These are phyloP conservation scores for Eucalyptus erythrocorys DNA, from an alignment of 345 rosid genomes.

Conservation along the genomic window DNA sequence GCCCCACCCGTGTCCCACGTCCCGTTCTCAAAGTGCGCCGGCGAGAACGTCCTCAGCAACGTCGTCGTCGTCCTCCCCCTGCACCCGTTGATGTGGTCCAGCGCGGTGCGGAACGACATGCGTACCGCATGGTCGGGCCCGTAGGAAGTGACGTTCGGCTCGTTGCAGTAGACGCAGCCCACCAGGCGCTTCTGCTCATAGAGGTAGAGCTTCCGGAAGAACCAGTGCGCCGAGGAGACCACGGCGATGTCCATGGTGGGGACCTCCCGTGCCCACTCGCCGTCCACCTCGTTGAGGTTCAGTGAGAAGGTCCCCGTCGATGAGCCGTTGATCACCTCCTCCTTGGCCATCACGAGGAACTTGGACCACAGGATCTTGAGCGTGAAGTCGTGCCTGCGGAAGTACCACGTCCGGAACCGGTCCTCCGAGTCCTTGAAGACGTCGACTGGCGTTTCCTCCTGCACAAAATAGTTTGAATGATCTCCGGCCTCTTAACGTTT, in stretches of 20 bases:
- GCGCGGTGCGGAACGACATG: conserved; percentile 35
- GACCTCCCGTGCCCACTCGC: conserved; percentile 27
- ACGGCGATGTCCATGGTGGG: conserved; percentile 35
- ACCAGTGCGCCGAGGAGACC: conserved; percentile 71
- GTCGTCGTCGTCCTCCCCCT: conserved; percentile 16
- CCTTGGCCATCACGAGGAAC: conserved; percentile 46
- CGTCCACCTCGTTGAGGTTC: conserved; percentile 32
- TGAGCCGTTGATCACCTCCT: conserved; percentile 34
- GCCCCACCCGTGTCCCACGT: conserved; percentile 67
- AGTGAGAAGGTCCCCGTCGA: conserved; percentile 32
- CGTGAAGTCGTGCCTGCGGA: conserved; percentile 49
- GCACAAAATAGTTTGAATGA: not conserved
- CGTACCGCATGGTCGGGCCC: conserved; percentile 25
- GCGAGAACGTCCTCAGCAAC: conserved; percentile 67
- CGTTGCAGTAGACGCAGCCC: conserved; percentile 63
- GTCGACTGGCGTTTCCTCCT: conserved; percentile 57
- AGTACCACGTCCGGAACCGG: conserved; percentile 59
- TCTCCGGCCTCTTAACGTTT: not conserved
- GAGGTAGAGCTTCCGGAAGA: conserved; percentile 51
- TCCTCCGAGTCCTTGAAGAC: conserved; percentile 44
- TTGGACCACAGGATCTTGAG: conserved; percentile 54
- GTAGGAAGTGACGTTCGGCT: conserved; percentile 29
- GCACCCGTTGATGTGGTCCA: conserved; percentile 27
- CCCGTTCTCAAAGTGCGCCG: conserved; percentile 83
- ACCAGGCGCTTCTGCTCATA: conserved; percentile 16